Evolutionary conservation across 805 yeast species (phyloP), one percentile per base, ranked within the genome.

Genomic region (Saccharomycodes ludwigii): DNA sequence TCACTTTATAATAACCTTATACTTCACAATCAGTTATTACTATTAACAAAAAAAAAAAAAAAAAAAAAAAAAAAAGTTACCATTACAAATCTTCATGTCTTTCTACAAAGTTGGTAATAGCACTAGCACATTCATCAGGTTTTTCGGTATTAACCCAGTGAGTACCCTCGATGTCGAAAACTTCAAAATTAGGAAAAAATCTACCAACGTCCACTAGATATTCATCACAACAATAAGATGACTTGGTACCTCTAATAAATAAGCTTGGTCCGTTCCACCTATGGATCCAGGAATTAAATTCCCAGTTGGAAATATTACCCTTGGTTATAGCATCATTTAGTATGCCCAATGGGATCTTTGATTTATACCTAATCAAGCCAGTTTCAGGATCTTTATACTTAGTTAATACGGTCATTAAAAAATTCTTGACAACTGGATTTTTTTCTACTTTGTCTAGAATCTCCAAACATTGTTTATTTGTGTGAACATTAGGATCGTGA

Each of bases 101-200:
- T 25, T 71, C 73, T 5, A 83, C 63, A 56, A 74, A 86, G 18
- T 76, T 78, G 18, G 62, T 64, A 11, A 81, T 71, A 5, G 59
- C 56, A 3, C 64, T 70, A 16, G 82, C 60, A 40, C 88, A 84
- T 47, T 77, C 93, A 6, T 60, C 44, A 1, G 97, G 95, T 42
- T 78, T 77, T 48, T 88, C 96, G 24, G 83, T 72, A 41, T 83
- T 83, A 11, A 86, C 70, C 95, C 96, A 88, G 54, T 88, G 98
- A 2, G 95, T 95, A 1, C 86, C 71, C 13, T 82, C 76, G 16
- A 91, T 60, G 46, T 80, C 94, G 27, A 69, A 62, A 10, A 81
- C 56, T 38, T 73, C 80, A 47, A 84, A 84, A 17, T 63, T 60
- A 0, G 96, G 96, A 57, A 84, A 88, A 47, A 70, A 81, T 34